These are phyloP conservation scores for Orobanche coerulescens DNA, from an alignment of 257 asterid genomes.

Conservation along the genomic window DNA sequence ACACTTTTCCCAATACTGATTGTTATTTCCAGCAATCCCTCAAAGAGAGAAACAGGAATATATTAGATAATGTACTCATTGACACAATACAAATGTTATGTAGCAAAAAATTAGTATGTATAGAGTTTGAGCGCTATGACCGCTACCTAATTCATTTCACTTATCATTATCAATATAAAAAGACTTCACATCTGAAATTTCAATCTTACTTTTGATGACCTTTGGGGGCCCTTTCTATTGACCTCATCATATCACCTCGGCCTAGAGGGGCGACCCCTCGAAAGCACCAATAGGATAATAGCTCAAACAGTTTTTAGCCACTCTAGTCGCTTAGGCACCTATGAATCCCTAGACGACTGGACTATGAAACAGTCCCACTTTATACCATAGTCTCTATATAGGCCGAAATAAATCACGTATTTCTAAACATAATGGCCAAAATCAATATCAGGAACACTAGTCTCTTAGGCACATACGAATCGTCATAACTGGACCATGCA, in stretches of 20 bases:
- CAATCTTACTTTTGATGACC: neutral
- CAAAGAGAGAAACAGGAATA: slow-evolving; percentile 17
- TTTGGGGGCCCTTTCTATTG: too few relatives aligned
- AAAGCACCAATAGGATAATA: too few relatives aligned
- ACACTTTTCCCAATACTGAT: slow-evolving; percentile 38
- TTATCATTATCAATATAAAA: neutral
- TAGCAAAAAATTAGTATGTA: neutral
- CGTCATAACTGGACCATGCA: too few relatives aligned
- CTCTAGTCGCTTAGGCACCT: neutral
- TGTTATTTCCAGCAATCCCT: slow-evolving; percentile 28
- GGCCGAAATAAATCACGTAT: too few relatives aligned
- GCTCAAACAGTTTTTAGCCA: too few relatives aligned
- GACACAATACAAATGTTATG: slow-evolving; percentile 6
- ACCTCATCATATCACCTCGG: too few relatives aligned
- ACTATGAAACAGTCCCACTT: slow-evolving; percentile 10
- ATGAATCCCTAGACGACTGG: neutral
- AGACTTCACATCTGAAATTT: neutral
- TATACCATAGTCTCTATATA: neutral
- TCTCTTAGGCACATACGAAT: neutral
- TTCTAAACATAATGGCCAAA: too few relatives aligned
- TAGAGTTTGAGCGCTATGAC: neutral
- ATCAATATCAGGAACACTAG: too few relatives aligned
- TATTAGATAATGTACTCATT: slow-evolving; percentile 19
- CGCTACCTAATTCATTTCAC: slow-evolving; percentile 5
- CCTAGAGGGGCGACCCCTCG: too few relatives aligned